Evolutionary conservation across 805 yeast genomes (phyloP).

Genomic region (Candida manassasensis): DNA sequence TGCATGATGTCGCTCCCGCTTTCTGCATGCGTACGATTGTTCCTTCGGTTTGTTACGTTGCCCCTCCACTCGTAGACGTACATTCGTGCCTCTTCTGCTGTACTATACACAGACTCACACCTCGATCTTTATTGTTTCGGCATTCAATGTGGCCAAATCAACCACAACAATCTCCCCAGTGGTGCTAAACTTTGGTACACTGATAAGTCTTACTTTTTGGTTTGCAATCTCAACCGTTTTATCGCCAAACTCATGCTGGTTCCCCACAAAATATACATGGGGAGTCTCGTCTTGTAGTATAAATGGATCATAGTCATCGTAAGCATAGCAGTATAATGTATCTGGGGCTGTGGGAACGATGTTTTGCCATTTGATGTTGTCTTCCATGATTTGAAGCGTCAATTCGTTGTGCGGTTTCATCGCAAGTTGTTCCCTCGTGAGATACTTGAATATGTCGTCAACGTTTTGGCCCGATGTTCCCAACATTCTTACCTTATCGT

Average conservation of each 20-base stretch:
- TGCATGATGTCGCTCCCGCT: no score
- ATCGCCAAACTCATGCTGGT: constrained; percentile 59
- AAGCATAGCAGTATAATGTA: constrained; percentile 88
- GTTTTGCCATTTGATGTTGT: constrained; percentile 78
- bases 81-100: no score
- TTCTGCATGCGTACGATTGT: no score
- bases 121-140: constrained; percentile 42
- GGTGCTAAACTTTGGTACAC: constrained; percentile 65
- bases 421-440: constrained; percentile 20
- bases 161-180: constrained; percentile 47
- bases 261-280: constrained; percentile 82
- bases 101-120: neutral
- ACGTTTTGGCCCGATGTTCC: constrained; percentile 86
- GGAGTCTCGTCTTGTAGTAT: constrained; percentile 67
- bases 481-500: constrained; percentile 46
- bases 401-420: constrained; percentile 41
- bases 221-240: constrained; percentile 4
- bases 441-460: constrained; percentile 69
- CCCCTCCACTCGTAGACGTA: no score
- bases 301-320: constrained; percentile 72
- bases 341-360: constrained; percentile 95
- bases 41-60: no score
- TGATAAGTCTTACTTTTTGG: constrained; percentile 45
- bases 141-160: constrained; percentile 27
- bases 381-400: constrained; percentile 42